Conservation (phyloP, 768 basidiomycete genomes). For the Phaeotremella skinneri region DNA sequence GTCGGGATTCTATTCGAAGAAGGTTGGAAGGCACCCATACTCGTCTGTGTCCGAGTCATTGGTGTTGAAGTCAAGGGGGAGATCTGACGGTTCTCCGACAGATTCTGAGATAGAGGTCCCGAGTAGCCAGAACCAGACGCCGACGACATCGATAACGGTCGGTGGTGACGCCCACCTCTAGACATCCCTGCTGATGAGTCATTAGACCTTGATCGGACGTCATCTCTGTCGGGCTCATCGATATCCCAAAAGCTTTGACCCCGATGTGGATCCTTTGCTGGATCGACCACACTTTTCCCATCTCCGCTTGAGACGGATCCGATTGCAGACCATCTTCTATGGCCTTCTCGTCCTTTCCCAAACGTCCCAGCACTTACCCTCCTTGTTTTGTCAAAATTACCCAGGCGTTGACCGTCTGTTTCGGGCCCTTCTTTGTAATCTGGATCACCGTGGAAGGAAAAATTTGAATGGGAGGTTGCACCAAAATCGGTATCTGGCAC, state of each 20-base stretch:
- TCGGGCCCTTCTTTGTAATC: background rate
- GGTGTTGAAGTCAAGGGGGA: no score
- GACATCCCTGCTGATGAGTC: background rate
- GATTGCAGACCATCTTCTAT: slow-evolving; percentile 10
- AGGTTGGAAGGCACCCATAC: slow-evolving; percentile 19
- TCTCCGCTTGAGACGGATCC: background rate
- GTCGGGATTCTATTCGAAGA: slow-evolving; percentile 9
- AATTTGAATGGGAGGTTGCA: background rate
- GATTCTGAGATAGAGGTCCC: background rate
- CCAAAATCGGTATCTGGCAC: background rate
- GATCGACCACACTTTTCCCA: background rate
- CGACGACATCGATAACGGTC: slow-evolving; percentile 1
- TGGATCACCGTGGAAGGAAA: slow-evolving; percentile 4
- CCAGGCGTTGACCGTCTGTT: background rate
- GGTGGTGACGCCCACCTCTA: background rate
- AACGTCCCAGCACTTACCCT: slow-evolving; percentile 18
- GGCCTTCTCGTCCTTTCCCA: background rate
- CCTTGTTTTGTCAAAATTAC: background rate
- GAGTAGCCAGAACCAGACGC: background rate
- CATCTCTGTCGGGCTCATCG: background rate
- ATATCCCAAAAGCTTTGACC: background rate
- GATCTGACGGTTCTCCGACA: background rate
- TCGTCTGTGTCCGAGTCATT: background rate
- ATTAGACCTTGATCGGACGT: background rate
- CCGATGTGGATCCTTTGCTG: background rate